Percentiles rank a stretch among this genome's conserved stretches.
phyloP scores from a whole-genome alignment of 495 filamentous ascomycete species.

The Massariosphaeria phaeospora region DNA sequence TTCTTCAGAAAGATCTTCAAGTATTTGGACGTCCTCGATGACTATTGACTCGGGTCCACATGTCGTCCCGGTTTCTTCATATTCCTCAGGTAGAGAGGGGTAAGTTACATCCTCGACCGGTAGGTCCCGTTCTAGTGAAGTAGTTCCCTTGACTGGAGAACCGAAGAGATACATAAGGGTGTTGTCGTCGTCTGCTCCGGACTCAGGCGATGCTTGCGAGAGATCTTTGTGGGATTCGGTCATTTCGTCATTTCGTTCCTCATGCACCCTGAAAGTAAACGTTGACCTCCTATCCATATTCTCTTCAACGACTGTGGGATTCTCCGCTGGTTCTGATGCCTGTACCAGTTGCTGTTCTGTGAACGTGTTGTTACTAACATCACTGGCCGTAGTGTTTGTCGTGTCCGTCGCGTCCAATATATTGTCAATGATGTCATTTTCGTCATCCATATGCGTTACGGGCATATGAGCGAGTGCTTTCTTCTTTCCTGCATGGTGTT shows the following conservation, averaged over 20 bases:
- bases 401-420: no score
- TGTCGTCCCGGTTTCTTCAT: no score
- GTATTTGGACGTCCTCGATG: no score
- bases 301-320: not conserved
- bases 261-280: not conserved
- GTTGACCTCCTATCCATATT: not conserved
- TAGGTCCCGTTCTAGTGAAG: not conserved
- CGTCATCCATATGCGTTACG: not conserved
- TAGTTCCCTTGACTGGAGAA: not conserved
- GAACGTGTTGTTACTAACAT: not conserved
- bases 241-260: not conserved
- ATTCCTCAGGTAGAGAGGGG: no score
- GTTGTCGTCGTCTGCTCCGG: not conserved
- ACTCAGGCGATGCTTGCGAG: not conserved
- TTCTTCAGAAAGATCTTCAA: no score
- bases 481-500: slow-evolving; percentile 4
- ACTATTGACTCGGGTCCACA: no score
- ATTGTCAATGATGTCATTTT: not conserved
- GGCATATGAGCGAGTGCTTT: not conserved
- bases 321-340: no score
- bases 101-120: not conserved
- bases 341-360: not conserved
- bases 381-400: not conserved
- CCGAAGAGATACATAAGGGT: not conserved
- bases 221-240: not conserved